phyloP scores from a whole-genome alignment of 306 rosid genomes.

The Cucumis cinereus region DNA sequence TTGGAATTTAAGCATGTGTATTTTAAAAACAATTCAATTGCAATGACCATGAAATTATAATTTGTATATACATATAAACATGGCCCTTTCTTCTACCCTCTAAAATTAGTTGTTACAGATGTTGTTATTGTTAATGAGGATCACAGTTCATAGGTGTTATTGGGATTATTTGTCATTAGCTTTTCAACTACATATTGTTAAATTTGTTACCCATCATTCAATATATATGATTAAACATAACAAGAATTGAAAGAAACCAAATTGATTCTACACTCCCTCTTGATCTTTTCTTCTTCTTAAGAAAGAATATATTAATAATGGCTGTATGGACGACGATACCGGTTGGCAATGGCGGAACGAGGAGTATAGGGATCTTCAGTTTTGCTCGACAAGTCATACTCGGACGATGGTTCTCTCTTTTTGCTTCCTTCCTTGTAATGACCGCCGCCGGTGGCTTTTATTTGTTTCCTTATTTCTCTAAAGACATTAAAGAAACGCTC shows the following conservation, averaged over 20 bases:
- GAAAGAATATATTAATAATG: too few relatives aligned
- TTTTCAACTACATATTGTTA: not conserved
- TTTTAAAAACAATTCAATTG: too few relatives aligned
- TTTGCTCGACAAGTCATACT: not conserved
- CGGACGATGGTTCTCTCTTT: not conserved
- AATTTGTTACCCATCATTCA: not conserved
- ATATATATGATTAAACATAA: not conserved
- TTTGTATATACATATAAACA: too few relatives aligned
- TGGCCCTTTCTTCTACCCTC: not conserved
- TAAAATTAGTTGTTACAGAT: not conserved
- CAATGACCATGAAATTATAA: too few relatives aligned
- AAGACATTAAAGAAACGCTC: constrained; percentile 15
- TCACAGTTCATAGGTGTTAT: not conserved
- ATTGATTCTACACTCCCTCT: not conserved
- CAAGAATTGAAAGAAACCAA: not conserved
- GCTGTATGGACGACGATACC: not conserved
- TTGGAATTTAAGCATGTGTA: too few relatives aligned
- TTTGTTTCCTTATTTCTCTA: constrained; percentile 23
- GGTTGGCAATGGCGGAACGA: not conserved
- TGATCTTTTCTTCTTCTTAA: not conserved
- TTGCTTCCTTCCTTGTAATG: constrained; percentile 8
- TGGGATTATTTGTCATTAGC: not conserved
- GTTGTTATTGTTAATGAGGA: not conserved
- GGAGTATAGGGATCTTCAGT: not conserved
- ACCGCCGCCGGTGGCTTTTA: constrained; percentile 18